These are phyloP conservation scores for Chlorella sp. DNA, from an alignment of 139 green algal genomes.

Conservation along the genomic window DNA sequence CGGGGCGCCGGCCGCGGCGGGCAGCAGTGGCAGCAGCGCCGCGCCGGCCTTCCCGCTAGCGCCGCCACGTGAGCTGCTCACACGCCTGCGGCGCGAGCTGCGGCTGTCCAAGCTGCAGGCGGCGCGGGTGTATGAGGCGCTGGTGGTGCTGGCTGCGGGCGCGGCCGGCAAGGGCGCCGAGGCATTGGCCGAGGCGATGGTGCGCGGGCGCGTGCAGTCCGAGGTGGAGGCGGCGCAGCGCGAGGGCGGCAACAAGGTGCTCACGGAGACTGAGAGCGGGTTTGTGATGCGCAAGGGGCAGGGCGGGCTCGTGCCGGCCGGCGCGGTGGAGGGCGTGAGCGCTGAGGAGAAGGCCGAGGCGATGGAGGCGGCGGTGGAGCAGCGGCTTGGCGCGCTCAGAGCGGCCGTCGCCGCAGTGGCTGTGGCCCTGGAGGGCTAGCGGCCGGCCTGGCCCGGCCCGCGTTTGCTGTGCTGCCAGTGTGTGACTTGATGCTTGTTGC, in stretches of 20 bases:
- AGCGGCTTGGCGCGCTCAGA: background rate
- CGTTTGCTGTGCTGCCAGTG: background rate
- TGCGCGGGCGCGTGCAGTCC: too few species aligned
- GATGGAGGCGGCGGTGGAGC: slow-evolving; percentile 9
- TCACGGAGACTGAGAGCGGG: slow-evolving; percentile 12
- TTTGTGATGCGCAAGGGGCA: slow-evolving; percentile 23
- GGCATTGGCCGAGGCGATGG: too few species aligned
- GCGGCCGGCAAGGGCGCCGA: too few species aligned
- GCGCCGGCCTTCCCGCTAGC: slow-evolving; percentile 22
- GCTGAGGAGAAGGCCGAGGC: slow-evolving; percentile 27
- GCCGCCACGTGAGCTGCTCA: background rate
- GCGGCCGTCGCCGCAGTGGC: too few species aligned
- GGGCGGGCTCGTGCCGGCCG: slow-evolving; percentile 3
- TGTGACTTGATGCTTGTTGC: background rate
- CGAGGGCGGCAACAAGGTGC: too few species aligned
- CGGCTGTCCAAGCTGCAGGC: slow-evolving; percentile 38
- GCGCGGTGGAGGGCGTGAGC: slow-evolving; percentile 3
- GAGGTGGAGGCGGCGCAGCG: too few species aligned
- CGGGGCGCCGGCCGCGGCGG: background rate
- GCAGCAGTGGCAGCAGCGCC: background rate
- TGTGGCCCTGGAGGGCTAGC: too few species aligned
- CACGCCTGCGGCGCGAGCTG: slow-evolving; percentile 29
- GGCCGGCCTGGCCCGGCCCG: too few species aligned
- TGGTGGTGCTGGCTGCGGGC: too few species aligned
- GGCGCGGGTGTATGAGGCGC: slow-evolving; percentile 5